Percentiles rank a stretch among this genome's conserved stretches.
phyloP scores from a whole-genome alignment of 2,329 filamentous ascomycete species.

The Neocucurbitaria cava region DNA sequence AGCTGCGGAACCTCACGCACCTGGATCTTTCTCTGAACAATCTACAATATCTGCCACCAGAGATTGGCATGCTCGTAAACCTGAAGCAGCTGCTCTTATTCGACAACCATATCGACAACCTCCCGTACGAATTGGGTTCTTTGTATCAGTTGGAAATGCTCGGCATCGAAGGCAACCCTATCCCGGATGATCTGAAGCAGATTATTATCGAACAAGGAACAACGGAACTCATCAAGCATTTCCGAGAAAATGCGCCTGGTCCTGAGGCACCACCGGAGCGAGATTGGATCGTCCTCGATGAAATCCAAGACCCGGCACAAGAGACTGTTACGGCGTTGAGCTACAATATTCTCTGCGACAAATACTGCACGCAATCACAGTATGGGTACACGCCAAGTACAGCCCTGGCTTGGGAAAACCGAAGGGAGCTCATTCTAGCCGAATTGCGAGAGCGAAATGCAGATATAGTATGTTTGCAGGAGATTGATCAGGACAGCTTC shows the following conservation, averaged over 20 bases:
- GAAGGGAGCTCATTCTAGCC: slow-evolving; percentile 80
- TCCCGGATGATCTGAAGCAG: slow-evolving; percentile 77
- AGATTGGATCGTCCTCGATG: slow-evolving; percentile 77
- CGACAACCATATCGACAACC: slow-evolving; percentile 82
- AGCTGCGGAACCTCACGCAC: slow-evolving; percentile 79
- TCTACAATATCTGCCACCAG: slow-evolving; percentile 79
- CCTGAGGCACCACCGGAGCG: slow-evolving; percentile 79
- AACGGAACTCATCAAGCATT: slow-evolving; percentile 78
- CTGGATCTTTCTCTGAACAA: slow-evolving; percentile 92
- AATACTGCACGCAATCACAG: slow-evolving; percentile 81
- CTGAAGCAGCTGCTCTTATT: slow-evolving; percentile 85
- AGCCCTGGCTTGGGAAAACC: slow-evolving; percentile 86
- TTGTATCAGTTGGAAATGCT: slow-evolving; percentile 87
- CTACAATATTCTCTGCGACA: slow-evolving; percentile 96
- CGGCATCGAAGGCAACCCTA: slow-evolving; percentile 89
- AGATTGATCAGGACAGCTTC: slow-evolving; percentile 91
- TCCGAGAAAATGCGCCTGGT: slow-evolving; percentile 84
- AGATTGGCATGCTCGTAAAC: slow-evolving; percentile 96
- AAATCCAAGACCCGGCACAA: slow-evolving; percentile 56
- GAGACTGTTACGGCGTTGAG: slow-evolving; percentile 84
- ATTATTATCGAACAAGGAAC: slow-evolving; percentile 89
- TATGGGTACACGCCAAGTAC: slow-evolving; percentile 90
- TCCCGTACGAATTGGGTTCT: slow-evolving; percentile 88
- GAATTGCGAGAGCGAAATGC: slow-evolving; percentile 81
- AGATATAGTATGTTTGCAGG: slow-evolving; percentile 91